These are phyloP conservation scores for Podospora anserina DNA, from an alignment of 495 filamentous ascomycete genomes.

Conservation along the genomic window DNA sequence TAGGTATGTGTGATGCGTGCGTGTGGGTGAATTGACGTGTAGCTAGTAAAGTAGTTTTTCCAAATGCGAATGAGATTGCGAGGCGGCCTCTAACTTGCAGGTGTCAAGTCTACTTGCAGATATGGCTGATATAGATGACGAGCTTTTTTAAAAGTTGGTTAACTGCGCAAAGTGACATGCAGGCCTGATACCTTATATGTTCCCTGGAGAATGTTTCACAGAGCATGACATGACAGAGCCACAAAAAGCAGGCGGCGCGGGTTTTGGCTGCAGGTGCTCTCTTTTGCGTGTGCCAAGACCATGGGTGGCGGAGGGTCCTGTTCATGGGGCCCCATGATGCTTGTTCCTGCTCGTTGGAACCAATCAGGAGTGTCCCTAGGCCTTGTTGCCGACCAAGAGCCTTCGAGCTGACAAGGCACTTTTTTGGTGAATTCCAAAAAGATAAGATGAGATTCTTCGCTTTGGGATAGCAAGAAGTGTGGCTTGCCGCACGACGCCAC, in stretches of 20 bases:
- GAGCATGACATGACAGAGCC: neutral
- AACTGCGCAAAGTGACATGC: neutral
- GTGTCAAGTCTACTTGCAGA: neutral
- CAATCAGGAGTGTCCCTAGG: neutral
- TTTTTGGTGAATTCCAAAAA: neutral
- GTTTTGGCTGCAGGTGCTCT: neutral
- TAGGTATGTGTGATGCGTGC: neutral
- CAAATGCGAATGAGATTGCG: neutral
- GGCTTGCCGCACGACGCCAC: slow-evolving; percentile 3
- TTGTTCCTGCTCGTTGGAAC: too few species aligned
- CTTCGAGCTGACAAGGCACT: neutral
- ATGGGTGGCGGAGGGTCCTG: neutral
- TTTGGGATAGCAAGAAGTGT: neutral
- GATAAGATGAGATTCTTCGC: neutral
- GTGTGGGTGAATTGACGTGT: neutral
- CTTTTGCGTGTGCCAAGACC: neutral
- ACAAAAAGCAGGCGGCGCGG: neutral
- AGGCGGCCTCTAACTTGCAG: neutral
- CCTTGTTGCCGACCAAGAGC: neutral
- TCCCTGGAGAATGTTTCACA: neutral
- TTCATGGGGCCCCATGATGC: too few species aligned
- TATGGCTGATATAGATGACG: neutral
- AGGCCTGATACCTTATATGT: neutral
- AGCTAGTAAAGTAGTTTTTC: neutral
- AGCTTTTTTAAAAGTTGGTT: too few species aligned